Base-by-base conservation (phyloP, 2,329 filamentous ascomycete genomes). In the Aureobasidium subglaciale region DNA sequence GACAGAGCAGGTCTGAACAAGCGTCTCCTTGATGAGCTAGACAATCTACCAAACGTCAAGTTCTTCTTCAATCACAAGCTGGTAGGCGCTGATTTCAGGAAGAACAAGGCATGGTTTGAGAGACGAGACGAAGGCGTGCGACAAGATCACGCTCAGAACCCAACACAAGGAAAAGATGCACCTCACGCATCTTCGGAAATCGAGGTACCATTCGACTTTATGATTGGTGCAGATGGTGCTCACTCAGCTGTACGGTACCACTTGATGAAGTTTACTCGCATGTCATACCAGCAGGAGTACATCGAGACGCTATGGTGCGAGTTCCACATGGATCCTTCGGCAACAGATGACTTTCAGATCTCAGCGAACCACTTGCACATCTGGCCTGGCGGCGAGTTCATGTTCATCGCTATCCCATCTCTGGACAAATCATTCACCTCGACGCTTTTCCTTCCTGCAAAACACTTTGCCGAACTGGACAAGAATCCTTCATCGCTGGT, bases 301-400 rank as follows among this genome's bases (percentile, higher is more conserved):
- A 93, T 99, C 67, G 92, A 97, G 70, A 93, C 91, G 0, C 74
- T 97, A 5, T 99, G 93, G 93, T 97, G 92, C 70, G 93, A 99
- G 67, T 97, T 99, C 67, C 84, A 84, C 48, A 90, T 99, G 59
- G 65, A 63, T 1, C 62, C 66, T 2, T 67, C 70, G 2, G 58
- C 68, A 9, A 60, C 58, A 18, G 75, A 76, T 20, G 74, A 78
- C 42, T 97, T 95, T 67, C 78, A 79, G 45, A 93, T 97, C 62
- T 93, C 90, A 0, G 90, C 90, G 1, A 88, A 96, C 64, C 91
- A 97, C 68, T 78, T 99, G 1, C 93, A 99, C 71, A 99, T 99
- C 67, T 99, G 93, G 93, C 93, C 93, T 0, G 90, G 88, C 29
- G 85, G 85, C 63, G 84, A 91, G 38, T 92, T 93, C 65, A 97